Base-by-base conservation (phyloP, 192 early-diverging fungal species). In the Entomortierella chlamydospora region DNA sequence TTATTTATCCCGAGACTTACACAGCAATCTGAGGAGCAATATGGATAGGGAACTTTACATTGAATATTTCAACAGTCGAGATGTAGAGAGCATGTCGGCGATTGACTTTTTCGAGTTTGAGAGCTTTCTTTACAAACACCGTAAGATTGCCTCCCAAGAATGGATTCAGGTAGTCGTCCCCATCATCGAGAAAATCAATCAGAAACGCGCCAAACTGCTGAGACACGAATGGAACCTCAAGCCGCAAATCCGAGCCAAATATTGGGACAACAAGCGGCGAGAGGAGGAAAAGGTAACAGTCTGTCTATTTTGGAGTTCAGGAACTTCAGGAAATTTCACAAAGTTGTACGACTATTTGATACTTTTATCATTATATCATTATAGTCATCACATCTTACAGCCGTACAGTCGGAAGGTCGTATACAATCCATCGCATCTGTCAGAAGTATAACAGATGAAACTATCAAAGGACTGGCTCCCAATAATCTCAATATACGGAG, bases 201-300 rank as follows among this genome's bases (percentile, higher is more conserved):
- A 37, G 20, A 58, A 37, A 20, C 57, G n/a, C 2, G 57, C 57
- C 20, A 41, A 37, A 31, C 3, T 33, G 31, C n/a, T 41, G n/a
- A 31, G 33, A n/a, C 37, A 41, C 20, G 57, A 41, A 58, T 58
- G n/a, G 57, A 31, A 58, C 5, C 31, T 22, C 6, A 58, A 58
- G 22, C 57, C 57, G 20, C 57, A 58, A 11, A 41, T 58, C n/a
- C 57, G 37, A 33, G n/a, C 2, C 34, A 20, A 58, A 22, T 58
- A 58, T 58, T 58, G 57, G 57, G 20, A 8, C 1, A 39, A 5
- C 57, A 58, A 41, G 20, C 33, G 5, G 9, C 5, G 37, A 4
- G 37, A 39, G 30, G 57, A 58, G n/a, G 37, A 58, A 37, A 58
- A 41, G 57, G 30, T 39, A 58, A 58, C 6, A 39, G 18, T 41